phyloP scores from a whole-genome alignment of 2,329 filamentous ascomycete species.

The Seiridium cupressi region DNA sequence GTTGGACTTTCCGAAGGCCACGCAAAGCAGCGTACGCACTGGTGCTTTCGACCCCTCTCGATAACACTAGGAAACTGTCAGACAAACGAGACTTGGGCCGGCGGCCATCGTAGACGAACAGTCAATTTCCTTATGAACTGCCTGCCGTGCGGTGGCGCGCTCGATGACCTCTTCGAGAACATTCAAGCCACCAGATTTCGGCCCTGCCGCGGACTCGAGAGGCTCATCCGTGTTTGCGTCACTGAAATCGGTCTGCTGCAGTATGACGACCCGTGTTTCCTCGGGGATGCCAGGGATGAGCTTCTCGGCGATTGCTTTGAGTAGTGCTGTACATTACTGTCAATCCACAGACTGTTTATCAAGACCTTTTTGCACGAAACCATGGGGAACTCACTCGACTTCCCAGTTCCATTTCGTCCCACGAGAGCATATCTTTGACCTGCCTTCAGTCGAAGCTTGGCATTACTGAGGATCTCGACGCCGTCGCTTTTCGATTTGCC shows the following conservation, averaged over 20 bases:
- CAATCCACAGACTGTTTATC: neutral
- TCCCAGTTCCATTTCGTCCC: conserved; percentile 79
- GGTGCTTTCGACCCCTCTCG: conserved; percentile 55
- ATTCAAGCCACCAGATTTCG: conserved; percentile 23
- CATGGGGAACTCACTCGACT: conserved; percentile 61
- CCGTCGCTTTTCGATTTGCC: conserved; percentile 47
- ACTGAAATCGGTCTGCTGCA: conserved; percentile 63
- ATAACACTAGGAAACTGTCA: conserved; percentile 43
- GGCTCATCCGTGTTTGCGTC: conserved; percentile 26
- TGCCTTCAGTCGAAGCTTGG: conserved; percentile 69
- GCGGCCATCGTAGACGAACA: conserved; percentile 33
- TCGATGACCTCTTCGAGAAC: conserved; percentile 70
- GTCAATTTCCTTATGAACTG: conserved; percentile 59
- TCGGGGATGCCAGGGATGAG: conserved; percentile 75
- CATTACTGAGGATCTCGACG: conserved; percentile 69
- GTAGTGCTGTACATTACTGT: conserved; percentile 48
- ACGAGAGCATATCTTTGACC: conserved; percentile 75
- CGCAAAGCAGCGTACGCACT: conserved; percentile 58
- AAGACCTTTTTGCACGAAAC: neutral
- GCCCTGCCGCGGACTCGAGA: conserved; percentile 8
- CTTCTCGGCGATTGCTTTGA: conserved; percentile 74
- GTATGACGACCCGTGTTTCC: conserved; percentile 61
- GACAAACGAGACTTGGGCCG: neutral
- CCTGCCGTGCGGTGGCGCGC: conserved; percentile 52
- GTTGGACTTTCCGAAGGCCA: conserved; percentile 59